Evolutionary conservation across 805 yeast genomes (phyloP).

Genomic region (Monosporozyma unispora): DNA sequence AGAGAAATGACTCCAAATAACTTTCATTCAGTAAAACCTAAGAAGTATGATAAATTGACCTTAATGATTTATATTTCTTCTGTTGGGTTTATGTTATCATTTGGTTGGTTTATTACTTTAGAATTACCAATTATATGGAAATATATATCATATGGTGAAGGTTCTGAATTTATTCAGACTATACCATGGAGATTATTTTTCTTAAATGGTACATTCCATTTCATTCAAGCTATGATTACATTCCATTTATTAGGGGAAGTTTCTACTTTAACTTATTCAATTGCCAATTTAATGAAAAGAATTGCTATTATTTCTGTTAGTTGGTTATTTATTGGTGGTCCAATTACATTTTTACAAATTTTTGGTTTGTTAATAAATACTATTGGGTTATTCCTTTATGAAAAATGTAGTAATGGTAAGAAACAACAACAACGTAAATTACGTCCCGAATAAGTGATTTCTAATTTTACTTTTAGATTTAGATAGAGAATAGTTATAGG

Average conservation of each 20-base stretch:
- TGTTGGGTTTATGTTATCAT: conserved; percentile 59
- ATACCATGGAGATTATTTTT: conserved; percentile 44
- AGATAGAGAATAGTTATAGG: background rate
- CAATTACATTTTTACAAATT: conserved; percentile 38
- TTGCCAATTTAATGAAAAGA: conserved; percentile 81
- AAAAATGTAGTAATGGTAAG: conserved; percentile 32
- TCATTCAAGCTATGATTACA: conserved; percentile 69
- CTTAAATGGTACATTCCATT: conserved; percentile 68
- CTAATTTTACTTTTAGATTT: too few relatives aligned
- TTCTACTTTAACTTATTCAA: conserved; percentile 77
- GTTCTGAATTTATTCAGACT: conserved; percentile 17
- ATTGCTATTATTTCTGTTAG: conserved; percentile 77
- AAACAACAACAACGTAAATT: conserved; percentile 4
- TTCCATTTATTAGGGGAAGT: conserved; percentile 73
- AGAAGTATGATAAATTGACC: conserved; percentile 70
- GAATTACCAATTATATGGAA: conserved; percentile 40
- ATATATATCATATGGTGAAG: conserved; percentile 12
- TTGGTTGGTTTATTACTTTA: conserved; percentile 61
- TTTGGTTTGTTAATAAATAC: conserved; percentile 45
- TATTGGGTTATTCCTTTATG: conserved; percentile 53
- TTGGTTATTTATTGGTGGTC: conserved; percentile 51
- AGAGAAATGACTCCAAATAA: background rate
- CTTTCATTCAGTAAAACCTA: background rate
- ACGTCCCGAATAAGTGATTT: conserved; percentile 8
- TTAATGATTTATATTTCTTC: conserved; percentile 71